These are phyloP conservation scores for Saprolegnia parasitica DNA, from an alignment of 352 stramenopile genomes.

Conservation along the genomic window DNA sequence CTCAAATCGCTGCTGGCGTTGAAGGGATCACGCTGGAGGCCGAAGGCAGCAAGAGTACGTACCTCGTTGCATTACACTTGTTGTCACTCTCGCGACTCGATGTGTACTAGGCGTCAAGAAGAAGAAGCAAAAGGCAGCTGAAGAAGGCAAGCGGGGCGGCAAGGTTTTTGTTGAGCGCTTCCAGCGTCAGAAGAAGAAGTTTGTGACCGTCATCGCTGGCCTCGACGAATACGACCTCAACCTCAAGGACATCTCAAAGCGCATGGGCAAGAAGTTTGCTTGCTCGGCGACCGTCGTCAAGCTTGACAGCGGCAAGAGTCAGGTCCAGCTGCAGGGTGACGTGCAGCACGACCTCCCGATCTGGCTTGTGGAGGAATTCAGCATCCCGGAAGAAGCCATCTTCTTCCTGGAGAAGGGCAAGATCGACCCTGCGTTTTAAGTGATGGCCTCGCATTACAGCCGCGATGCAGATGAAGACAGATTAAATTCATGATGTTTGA, in stretches of 20 bases:
- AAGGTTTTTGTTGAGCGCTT: slow-evolving; percentile 63
- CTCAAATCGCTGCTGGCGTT: slow-evolving; percentile 72
- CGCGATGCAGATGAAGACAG: too few relatives aligned
- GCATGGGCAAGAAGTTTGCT: slow-evolving; percentile 73
- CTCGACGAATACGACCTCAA: slow-evolving; percentile 68
- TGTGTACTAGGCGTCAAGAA: slow-evolving; percentile 52
- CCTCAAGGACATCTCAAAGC: slow-evolving; percentile 80
- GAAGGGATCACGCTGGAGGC: slow-evolving; percentile 72
- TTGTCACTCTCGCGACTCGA: neutral
- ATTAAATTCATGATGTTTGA: neutral
- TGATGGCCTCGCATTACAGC: neutral
- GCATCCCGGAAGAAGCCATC: slow-evolving; percentile 68
- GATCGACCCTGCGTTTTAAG: slow-evolving; percentile 30
- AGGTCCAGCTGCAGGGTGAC: slow-evolving; percentile 81
- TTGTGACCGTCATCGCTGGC: slow-evolving; percentile 73
- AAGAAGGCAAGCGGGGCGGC: slow-evolving; percentile 63
- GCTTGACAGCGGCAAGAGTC: slow-evolving; percentile 64
- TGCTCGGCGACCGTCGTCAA: slow-evolving; percentile 78
- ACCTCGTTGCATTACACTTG: neutral
- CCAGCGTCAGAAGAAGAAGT: slow-evolving; percentile 49
- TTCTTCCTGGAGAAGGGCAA: slow-evolving; percentile 59
- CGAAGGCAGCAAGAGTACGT: slow-evolving; percentile 51
- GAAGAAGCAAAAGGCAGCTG: slow-evolving; percentile 76
- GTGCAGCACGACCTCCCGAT: slow-evolving; percentile 67
- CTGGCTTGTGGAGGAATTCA: slow-evolving; percentile 71